phyloP scores from a whole-genome alignment of 2,329 filamentous ascomycete genomes.

The Onygenales sp. region DNA sequence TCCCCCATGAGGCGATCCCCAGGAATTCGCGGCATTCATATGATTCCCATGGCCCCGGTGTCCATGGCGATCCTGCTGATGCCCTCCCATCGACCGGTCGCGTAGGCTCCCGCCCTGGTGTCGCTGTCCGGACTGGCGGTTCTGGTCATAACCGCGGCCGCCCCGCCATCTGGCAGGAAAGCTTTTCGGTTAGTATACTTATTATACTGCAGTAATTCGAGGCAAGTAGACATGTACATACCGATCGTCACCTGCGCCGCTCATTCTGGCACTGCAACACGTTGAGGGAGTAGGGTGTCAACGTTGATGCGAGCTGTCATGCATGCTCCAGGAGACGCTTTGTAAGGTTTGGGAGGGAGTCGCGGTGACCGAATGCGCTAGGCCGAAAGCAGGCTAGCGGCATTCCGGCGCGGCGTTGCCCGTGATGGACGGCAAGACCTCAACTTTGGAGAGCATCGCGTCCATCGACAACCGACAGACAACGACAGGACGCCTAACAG shows the following conservation, averaged over 20 bases:
- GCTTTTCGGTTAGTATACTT: not conserved
- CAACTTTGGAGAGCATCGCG: not conserved
- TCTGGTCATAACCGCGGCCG: constrained; percentile 25
- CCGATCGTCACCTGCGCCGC: constrained; percentile 28
- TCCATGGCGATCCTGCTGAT: constrained; percentile 19
- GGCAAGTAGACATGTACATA: constrained; percentile 13
- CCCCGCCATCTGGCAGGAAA: constrained; percentile 28
- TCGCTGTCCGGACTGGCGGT: constrained; percentile 28
- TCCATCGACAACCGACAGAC: not conserved
- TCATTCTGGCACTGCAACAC: constrained; percentile 21
- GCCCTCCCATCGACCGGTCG: constrained; percentile 20
- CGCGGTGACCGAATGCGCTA: not conserved
- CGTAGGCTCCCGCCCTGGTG: constrained; percentile 20
- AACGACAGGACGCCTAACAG: not conserved
- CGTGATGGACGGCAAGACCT: no score
- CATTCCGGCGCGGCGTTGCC: no score
- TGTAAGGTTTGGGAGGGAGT: no score
- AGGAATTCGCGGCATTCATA: constrained; percentile 16
- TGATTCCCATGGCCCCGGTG: constrained; percentile 22
- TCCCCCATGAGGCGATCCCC: constrained; percentile 14
- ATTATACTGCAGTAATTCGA: not conserved
- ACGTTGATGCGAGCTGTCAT: not conserved
- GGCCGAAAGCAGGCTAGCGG: not conserved
- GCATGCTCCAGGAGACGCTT: not conserved
- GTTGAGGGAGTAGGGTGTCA: constrained; percentile 3